Evolutionary conservation across 2,329 filamentous ascomycete genomes (phyloP).

Genomic region (Pestalotiopsis sp.): DNA sequence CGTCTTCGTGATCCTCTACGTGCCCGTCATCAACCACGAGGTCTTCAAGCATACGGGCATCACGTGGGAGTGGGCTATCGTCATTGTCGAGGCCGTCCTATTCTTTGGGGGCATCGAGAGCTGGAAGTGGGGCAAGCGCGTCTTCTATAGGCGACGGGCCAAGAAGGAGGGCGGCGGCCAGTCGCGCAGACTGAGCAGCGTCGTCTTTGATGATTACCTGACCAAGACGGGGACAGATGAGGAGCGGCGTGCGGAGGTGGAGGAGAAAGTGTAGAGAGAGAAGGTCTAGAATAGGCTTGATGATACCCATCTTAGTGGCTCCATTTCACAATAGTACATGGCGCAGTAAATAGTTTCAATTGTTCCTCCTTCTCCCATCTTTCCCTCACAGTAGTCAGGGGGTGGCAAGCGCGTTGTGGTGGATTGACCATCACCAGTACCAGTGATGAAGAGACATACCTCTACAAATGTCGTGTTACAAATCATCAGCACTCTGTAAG

Average conservation of each 20-base stretch:
- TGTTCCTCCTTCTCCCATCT: neutral
- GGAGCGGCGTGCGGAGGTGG: neutral
- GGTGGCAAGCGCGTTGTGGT: no score
- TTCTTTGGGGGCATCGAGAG: constrained; percentile 62
- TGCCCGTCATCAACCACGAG: constrained; percentile 59
- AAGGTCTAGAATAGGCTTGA: neutral
- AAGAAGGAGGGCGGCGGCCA: constrained; percentile 25
- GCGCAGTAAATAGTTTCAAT: neutral
- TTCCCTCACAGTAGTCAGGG: no score
- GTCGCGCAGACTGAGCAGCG: constrained; percentile 43
- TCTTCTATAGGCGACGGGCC: constrained; percentile 36
- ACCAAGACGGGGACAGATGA: neutral
- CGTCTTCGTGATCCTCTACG: constrained; percentile 58
- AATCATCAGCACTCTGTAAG: no score
- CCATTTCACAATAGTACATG: neutral
- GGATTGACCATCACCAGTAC: no score
- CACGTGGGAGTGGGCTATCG: constrained; percentile 65
- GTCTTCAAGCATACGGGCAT: constrained; percentile 66
- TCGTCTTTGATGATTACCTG: constrained; percentile 40
- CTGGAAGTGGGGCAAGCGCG: constrained; percentile 63
- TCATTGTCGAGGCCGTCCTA: constrained; percentile 53
- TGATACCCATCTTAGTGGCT: neutral
- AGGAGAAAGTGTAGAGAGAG: constrained; percentile 3
- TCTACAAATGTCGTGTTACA: no score
- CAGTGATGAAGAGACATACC: no score